These are phyloP conservation scores for Takashimella tepidaria DNA, from an alignment of 1,284 basidiomycete species.

Conservation along the genomic window DNA sequence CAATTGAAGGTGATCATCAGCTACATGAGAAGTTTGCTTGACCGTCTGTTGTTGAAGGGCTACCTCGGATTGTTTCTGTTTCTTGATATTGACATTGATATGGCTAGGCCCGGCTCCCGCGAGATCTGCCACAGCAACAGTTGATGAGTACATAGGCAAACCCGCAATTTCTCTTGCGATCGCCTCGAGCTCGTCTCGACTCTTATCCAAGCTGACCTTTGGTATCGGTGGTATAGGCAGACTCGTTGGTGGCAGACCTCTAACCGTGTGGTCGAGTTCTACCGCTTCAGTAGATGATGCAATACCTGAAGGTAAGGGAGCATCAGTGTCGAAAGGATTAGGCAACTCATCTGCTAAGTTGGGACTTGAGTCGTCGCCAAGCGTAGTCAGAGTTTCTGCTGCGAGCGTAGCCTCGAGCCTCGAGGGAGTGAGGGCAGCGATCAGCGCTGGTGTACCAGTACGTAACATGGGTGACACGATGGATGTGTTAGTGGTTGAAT, in stretches of 20 bases:
- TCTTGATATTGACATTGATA: slow-evolving; percentile 43
- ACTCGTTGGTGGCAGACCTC: too few species aligned
- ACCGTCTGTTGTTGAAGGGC: not conserved
- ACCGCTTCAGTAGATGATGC: not conserved
- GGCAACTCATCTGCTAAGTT: not conserved
- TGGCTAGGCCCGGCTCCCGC: not conserved
- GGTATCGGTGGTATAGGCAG: not conserved
- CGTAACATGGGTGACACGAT: slow-evolving; percentile 35
- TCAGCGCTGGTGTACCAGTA: not conserved
- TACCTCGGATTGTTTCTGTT: not conserved
- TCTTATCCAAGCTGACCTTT: not conserved
- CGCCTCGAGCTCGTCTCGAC: not conserved
- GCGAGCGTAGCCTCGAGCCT: not conserved
- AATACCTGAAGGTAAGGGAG: not conserved
- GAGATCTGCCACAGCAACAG: not conserved
- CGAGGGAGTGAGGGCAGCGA: not conserved
- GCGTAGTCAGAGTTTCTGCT: not conserved
- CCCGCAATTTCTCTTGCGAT: not conserved
- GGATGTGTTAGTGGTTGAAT: slow-evolving; percentile 56
- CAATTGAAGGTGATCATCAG: not conserved
- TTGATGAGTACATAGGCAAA: not conserved
- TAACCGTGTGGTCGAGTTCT: not conserved
- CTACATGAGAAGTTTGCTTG: slow-evolving; percentile 6
- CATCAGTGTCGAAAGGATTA: not conserved
- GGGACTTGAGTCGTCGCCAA: not conserved